Percentiles rank a stretch among this genome's conserved stretches.
Conservation (phyloP, 148 eudicot genomes). For the Amaranthus palmeri region DNA sequence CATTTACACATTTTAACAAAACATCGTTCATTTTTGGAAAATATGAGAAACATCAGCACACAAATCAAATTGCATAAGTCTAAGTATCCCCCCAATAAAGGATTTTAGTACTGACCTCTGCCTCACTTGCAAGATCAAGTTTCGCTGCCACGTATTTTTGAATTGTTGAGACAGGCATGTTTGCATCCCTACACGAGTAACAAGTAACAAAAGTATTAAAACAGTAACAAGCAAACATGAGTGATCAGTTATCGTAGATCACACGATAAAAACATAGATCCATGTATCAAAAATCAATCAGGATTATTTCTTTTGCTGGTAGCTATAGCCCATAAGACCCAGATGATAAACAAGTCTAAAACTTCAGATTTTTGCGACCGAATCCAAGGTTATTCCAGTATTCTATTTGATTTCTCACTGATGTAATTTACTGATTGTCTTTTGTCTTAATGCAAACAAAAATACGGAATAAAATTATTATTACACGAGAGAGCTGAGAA, state of each 20-base stretch:
- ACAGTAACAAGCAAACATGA: background rate
- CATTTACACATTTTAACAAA: background rate
- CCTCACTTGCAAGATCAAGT: slow-evolving; percentile 56
- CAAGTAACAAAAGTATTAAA: background rate
- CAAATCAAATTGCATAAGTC: too few relatives aligned
- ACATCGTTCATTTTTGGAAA: background rate
- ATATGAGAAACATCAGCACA: too few relatives aligned
- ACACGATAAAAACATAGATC: background rate
- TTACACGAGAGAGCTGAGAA: slow-evolving; percentile 4
- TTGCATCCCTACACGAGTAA: slow-evolving; percentile 49
- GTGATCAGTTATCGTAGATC: background rate
- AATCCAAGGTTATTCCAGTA: too few relatives aligned
- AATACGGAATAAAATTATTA: background rate
- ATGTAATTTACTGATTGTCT: background rate
- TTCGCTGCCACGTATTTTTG: slow-evolving; percentile 63
- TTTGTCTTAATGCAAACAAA: background rate
- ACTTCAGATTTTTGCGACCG: too few relatives aligned
- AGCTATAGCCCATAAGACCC: background rate
- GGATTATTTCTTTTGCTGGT: background rate
- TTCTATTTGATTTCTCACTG: background rate
- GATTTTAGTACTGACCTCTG: slow-evolving; percentile 42
- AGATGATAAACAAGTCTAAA: background rate
- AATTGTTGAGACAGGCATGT: slow-evolving; percentile 54
- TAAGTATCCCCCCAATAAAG: too few relatives aligned
- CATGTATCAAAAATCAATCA: background rate